Evolutionary conservation across 2,329 filamentous ascomycete species (phyloP), one percentile per base, ranked within the genome.

Genomic region (Cercospora sp.): DNA sequence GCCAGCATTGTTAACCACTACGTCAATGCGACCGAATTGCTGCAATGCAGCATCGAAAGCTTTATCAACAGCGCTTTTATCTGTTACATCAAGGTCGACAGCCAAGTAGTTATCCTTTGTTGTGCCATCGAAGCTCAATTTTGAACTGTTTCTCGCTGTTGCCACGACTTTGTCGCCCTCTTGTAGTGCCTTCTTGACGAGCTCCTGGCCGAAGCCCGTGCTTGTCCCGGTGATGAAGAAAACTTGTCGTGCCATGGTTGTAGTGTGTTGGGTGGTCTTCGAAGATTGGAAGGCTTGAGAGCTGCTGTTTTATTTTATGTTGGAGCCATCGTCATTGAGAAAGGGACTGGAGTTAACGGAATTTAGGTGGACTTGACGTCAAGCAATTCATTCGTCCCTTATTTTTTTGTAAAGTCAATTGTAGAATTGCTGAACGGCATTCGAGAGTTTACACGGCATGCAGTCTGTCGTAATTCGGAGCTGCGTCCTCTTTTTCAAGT

Each of bases 1-100:
- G 2, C 87, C 88, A 3, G 87, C 87, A 60, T 89, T 89, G 78
- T 89, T 58, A 8, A 18, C 23, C 5, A 89, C 84, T 0, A 88
- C 83, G 73, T 89, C 86, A 55, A 90, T 77, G 7, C 84, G 83
- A 18, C 83, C 82, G 73, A 87, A 89, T 59, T 83, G 83, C 2
- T 81, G 76, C 26, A 83, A 64, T 0, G 82, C 81, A 18, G 78
- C 75, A 7, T 82, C 77, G 70, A 86, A 83, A 1, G 83, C 83
- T 7, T 77, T 77, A 33, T 82, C 75, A 63, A 87, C 83, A 2
- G 84, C 69, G 57, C 67, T 64, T 20, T 75, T 66, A 48, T 78
- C 76, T 0, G 83, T 85, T 0, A 89, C 86, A 71, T 89, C 86
- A 13, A 88, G 81, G 13, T 84, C 80, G 2, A 84, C 70, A 2